Base-by-base conservation (phyloP, 2,329 filamentous ascomycete genomes). In the Fusarium multiceps region DNA sequence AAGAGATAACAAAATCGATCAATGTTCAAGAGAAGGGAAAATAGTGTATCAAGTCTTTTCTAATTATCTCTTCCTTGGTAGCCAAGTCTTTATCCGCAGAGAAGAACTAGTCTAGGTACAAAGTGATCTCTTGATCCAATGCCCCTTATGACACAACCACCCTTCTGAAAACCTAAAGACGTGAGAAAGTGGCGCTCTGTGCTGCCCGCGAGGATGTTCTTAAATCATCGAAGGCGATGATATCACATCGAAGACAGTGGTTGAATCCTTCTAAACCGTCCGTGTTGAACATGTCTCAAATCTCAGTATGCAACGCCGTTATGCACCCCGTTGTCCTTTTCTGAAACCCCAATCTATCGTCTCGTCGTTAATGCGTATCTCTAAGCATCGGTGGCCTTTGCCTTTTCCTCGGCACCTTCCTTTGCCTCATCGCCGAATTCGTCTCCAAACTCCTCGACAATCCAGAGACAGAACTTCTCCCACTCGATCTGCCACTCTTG, bases 381-480 rank as follows among this genome's bases (percentile, higher is more conserved):
- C 43, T 40, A 67, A 20, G 54, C 50, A 14, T 58, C 21, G 11
- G 27, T 51, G 14, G 49, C 6, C 18, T 49, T 55, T 45, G 32
- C 46, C 21, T 46, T 42, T 18, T 64, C 59, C 25, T 58, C 41
- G 16, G 63, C 55, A 11, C 76, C 74, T 25, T 66, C 60, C 30
- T 57, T 49, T 20, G 62, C 55, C 14, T 78, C 75, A 0, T 59
- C 74, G 34, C 78, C 83, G 57, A 88, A 95, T 79, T 94, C 89
- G 1, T 86, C 84, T 11, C 83, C 86, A 74, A 87, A 97, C 81
- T 97, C 92, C 40, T 89, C 85, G 12, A 97, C 91, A 46, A 98
- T 85, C 94, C 94, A 98, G 56, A 93, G 85, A 76, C 94, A 98
- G 77, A 96, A 98, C 75, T 88, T 86, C 83, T 98, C 95, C 89